A percentile compares a stretch with the other conserved stretches of the same genome.
phyloP scores from a whole-genome alignment of 345 rosid genomes.

The Euphorbia tirucalli region DNA sequence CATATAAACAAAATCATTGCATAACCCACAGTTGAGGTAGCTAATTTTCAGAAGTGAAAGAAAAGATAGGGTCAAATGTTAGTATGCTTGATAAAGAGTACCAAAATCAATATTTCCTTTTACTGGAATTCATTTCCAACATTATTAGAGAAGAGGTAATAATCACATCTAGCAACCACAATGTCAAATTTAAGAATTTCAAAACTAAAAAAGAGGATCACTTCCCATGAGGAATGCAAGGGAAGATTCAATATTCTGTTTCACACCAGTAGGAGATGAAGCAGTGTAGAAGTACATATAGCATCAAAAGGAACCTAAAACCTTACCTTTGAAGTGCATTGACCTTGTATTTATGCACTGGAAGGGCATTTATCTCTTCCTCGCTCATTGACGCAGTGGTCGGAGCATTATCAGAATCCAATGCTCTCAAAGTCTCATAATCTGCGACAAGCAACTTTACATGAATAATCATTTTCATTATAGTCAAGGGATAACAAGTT shows the following conservation, averaged over 20 bases:
- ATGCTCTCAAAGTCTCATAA: conserved; percentile 32
- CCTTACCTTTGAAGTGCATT: conserved; percentile 21
- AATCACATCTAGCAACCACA: background rate
- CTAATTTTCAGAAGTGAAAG: no score
- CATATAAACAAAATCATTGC: no score
- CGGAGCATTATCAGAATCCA: conserved; percentile 27
- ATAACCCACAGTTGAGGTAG: background rate
- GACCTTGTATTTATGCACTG: conserved; percentile 25
- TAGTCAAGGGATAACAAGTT: background rate
- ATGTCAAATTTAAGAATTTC: background rate
- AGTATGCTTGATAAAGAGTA: no score
- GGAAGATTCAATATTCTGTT: background rate
- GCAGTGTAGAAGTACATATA: background rate
- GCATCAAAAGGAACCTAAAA: background rate
- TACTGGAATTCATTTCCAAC: background rate
- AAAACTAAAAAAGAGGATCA: background rate
- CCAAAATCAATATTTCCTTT: background rate
- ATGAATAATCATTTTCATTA: background rate
- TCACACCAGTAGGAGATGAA: background rate
- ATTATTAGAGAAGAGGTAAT: background rate
- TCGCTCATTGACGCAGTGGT: conserved; percentile 26
- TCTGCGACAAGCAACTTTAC: conserved; percentile 9
- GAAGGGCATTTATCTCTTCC: conserved; percentile 33
- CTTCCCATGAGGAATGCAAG: background rate
- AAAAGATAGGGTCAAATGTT: no score